These are phyloP conservation scores for Geotrichum phurueaensis DNA, from an alignment of 1,139 yeast genomes.

Conservation along the genomic window DNA sequence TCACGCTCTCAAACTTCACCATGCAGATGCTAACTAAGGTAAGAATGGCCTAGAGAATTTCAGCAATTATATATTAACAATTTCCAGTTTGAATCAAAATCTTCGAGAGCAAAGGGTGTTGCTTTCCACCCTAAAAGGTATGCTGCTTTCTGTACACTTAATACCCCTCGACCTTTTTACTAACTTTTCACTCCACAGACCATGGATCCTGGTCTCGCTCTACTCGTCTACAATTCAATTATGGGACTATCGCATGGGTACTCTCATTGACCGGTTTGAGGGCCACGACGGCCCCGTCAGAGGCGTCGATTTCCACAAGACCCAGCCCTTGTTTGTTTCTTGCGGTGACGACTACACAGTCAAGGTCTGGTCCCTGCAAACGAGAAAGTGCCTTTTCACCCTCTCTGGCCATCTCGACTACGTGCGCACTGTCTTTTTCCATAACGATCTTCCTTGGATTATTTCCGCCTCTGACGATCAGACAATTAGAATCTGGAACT, in stretches of 20 bases:
- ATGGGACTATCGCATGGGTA: conserved; percentile 99
- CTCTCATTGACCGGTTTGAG: conserved; percentile 90
- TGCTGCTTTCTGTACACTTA: conserved; percentile 19
- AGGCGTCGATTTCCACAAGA: conserved; percentile 92
- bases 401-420: conserved; percentile 89
- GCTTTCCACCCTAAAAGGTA: conserved; percentile 90
- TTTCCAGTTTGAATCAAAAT: conserved; percentile 84
- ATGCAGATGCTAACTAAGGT: conserved; percentile 95
- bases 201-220: conserved; percentile 93
- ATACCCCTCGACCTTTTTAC: background rate
- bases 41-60: conserved; percentile 24
- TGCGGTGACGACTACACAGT: conserved; percentile 97
- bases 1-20: conserved; percentile 29
- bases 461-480: conserved; percentile 96
- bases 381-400: conserved; percentile 87
- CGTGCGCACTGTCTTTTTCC: conserved; percentile 91
- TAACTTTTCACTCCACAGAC: conserved; percentile 43
- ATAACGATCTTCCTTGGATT: conserved; percentile 95
- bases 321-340: conserved; percentile 93
- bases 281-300: conserved; percentile 99
- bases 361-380: conserved; percentile 92
- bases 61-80: background rate
- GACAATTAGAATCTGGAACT: conserved; percentile 97
- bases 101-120: conserved; percentile 96
- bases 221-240: conserved; percentile 93